A percentile compares a stretch with the other conserved stretches of the same genome.
Conservation (phyloP, 2,329 filamentous ascomycete species). For the Sarocladium brachiariae region DNA sequence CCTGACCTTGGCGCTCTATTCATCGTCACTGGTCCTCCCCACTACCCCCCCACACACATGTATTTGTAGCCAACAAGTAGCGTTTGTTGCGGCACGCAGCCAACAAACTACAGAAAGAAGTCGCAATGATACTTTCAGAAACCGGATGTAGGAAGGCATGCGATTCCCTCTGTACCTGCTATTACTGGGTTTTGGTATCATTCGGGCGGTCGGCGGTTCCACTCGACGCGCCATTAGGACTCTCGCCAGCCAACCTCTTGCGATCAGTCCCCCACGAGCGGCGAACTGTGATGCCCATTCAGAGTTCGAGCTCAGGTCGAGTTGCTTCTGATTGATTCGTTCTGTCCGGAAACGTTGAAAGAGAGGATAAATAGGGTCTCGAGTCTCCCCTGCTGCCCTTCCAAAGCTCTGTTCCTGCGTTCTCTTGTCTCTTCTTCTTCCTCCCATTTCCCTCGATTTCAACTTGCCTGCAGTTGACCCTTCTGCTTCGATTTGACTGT, state of each 20-base stretch:
- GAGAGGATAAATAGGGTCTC: constrained; percentile 2
- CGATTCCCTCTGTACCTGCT: neutral
- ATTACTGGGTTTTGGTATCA: neutral
- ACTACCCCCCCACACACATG: neutral
- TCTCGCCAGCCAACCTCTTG: neutral
- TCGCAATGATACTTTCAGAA: neutral
- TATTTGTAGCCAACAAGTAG: constrained; percentile 1
- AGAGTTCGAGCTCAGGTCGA: constrained; percentile 1
- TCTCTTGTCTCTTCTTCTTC: neutral
- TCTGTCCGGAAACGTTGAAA: too few relatives aligned
- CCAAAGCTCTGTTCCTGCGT: neutral
- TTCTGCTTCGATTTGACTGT: neutral
- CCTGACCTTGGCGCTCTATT: neutral
- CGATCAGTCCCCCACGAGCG: neutral
- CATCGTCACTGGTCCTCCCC: neutral
- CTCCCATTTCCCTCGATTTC: neutral
- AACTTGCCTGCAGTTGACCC: too few relatives aligned
- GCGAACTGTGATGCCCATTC: neutral
- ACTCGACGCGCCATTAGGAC: neutral
- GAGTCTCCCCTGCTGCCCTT: neutral
- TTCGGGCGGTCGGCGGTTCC: constrained; percentile 1
- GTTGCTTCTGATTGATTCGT: neutral
- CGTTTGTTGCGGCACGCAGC: neutral
- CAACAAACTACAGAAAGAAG: neutral
- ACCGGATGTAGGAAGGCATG: neutral